A percentile compares a stretch with the other conserved stretches of the same genome.
phyloP scores from a whole-genome alignment of 495 filamentous ascomycete genomes.

The Glutinoglossum americanum region DNA sequence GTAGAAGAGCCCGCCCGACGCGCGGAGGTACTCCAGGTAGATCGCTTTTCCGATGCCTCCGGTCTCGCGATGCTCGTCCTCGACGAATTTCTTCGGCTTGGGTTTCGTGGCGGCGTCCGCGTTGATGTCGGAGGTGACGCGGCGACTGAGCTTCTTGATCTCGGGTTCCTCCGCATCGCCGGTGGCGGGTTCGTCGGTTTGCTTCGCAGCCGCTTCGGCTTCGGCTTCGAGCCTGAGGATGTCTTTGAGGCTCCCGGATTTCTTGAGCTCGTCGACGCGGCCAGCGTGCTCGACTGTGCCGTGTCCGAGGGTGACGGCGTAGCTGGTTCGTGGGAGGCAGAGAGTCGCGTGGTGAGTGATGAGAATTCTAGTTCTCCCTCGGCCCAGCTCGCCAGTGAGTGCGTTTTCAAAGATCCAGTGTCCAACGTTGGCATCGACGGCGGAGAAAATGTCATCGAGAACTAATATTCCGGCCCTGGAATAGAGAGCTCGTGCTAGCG shows the following conservation, averaged over 20 bases:
- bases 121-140: no score
- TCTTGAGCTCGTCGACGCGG: constrained; percentile 30
- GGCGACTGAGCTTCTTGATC: no score
- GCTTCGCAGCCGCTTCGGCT: no score
- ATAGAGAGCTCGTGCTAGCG: constrained; percentile 60
- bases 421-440: constrained; percentile 47
- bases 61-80: constrained; percentile 46
- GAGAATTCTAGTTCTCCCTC: constrained; percentile 50
- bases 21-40: constrained; percentile 40
- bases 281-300: constrained; percentile 43
- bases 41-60: constrained; percentile 40
- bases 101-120: no score
- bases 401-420: constrained; percentile 55
- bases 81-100: constrained; percentile 47
- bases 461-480: constrained; percentile 59
- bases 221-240: constrained; percentile 37
- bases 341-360: constrained; percentile 64
- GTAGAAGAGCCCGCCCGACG: constrained; percentile 25
- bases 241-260: constrained; percentile 30
- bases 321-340: constrained; percentile 45
- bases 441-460: constrained; percentile 59
- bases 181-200: no score
- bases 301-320: constrained; percentile 44
- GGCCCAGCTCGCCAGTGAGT: constrained; percentile 42
- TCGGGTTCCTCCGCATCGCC: no score